Conservation (phyloP, 164 flowering plant genomes). For the Buxus sempervirens region DNA sequence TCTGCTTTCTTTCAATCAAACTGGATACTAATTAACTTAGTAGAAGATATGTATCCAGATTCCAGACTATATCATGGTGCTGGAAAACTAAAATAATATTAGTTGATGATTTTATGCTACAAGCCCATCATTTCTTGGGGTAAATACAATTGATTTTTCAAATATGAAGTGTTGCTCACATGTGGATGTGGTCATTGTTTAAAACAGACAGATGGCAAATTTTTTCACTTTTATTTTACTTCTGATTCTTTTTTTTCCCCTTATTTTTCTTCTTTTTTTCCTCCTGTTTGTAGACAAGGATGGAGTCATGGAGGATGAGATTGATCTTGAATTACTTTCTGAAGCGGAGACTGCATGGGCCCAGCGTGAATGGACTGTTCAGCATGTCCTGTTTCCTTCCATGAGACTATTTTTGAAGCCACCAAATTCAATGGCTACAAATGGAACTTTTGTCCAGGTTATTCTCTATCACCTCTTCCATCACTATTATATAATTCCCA, state of each 20-base stretch:
- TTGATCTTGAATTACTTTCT: constrained; percentile 58
- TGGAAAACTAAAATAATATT: not conserved
- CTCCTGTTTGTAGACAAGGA: constrained; percentile 21
- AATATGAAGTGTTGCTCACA: not conserved
- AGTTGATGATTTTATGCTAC: not conserved
- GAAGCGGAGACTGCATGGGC: constrained; percentile 95
- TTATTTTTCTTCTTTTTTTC: constrained; percentile 3
- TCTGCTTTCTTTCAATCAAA: no score
- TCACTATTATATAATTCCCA: not conserved
- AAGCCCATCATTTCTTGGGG: not conserved
- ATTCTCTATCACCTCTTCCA: constrained; percentile 3
- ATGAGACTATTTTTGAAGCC: constrained; percentile 92
- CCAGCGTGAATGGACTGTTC: constrained; percentile 95
- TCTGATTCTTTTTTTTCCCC: not conserved
- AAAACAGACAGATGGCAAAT: not conserved
- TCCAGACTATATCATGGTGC: not conserved
- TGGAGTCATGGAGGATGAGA: constrained; percentile 31
- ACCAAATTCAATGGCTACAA: constrained; percentile 72
- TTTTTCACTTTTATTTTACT: constrained; percentile 2
- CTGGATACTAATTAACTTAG: no score
- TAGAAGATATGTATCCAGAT: not conserved
- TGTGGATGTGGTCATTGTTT: not conserved
- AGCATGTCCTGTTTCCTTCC: constrained; percentile 84
- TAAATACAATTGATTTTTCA: not conserved
- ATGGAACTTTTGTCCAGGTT: constrained; percentile 95